Conservation (phyloP, 2,329 filamentous ascomycete species). For the Amphichorda felina region DNA sequence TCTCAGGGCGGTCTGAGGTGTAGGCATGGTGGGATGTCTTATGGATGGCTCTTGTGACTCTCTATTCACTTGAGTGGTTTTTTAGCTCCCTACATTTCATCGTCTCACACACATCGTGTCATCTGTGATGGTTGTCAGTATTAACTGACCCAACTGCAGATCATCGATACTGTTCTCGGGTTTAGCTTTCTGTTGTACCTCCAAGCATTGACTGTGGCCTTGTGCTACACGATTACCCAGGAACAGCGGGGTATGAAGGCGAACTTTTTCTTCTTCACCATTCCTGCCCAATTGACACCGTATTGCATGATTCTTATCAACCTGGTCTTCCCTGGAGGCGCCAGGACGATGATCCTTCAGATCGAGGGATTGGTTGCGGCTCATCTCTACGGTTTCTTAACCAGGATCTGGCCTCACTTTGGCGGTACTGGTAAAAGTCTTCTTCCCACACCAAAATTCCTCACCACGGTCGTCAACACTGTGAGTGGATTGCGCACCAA, state of each 20-base stretch:
- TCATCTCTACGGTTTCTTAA: constrained; percentile 84
- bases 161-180: constrained; percentile 18
- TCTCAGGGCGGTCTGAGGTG: constrained; percentile 51
- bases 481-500: constrained; percentile 1
- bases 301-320: constrained; percentile 67
- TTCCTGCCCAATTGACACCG: constrained; percentile 73
- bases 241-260: constrained; percentile 70
- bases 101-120: background rate
- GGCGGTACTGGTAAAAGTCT: constrained; percentile 65
- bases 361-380: constrained; percentile 73
- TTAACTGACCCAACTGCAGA: constrained; percentile 6
- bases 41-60: constrained; percentile 56
- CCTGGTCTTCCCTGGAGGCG: constrained; percentile 52
- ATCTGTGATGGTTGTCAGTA: background rate
- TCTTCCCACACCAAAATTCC: constrained; percentile 59
- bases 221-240: constrained; percentile 75
- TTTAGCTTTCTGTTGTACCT: constrained; percentile 33
- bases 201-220: constrained; percentile 61
- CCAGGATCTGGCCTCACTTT: constrained; percentile 77
- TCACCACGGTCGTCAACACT: constrained; percentile 54
- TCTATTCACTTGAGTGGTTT: constrained; percentile 47
- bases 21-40: constrained; percentile 65
- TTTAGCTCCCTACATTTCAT: constrained; percentile 47
- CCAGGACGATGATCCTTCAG: constrained; percentile 46
- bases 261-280: constrained; percentile 70